These are phyloP conservation scores for Fusarium papillatum DNA, from an alignment of 2,329 filamentous ascomycete genomes.

Conservation along the genomic window DNA sequence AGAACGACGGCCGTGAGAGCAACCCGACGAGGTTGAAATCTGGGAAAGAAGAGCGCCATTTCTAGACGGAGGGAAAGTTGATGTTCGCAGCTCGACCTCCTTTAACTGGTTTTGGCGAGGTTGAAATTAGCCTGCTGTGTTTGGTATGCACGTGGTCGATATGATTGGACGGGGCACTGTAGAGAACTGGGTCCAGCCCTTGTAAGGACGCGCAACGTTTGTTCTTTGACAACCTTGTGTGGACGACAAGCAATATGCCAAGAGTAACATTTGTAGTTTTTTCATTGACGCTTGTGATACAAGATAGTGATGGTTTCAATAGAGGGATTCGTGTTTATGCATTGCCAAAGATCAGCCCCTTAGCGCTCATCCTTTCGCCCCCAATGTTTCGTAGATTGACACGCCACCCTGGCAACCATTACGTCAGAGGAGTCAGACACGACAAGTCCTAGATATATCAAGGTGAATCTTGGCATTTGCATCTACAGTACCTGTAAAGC, in stretches of 20 bases:
- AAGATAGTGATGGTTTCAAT: not conserved
- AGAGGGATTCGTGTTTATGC: not conserved
- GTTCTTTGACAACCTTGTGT: not conserved
- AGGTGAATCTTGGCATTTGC: not conserved
- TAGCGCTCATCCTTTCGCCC: not conserved
- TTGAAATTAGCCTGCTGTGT: constrained; percentile 25
- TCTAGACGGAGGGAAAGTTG: not conserved
- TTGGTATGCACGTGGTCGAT: constrained; percentile 33
- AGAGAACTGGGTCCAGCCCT: not conserved
- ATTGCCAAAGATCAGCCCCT: not conserved
- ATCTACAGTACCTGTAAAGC: not conserved
- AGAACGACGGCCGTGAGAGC: constrained; percentile 15
- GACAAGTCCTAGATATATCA: not conserved
- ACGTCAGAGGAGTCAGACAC: constrained; percentile 2
- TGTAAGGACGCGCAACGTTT: not conserved
- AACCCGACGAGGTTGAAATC: constrained; percentile 13
- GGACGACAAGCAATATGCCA: not conserved
- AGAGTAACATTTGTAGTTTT: not conserved
- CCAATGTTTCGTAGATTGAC: not conserved
- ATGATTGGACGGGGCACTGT: constrained; percentile 23
- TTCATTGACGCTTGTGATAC: not conserved
- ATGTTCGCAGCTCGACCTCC: not conserved
- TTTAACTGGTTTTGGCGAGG: not conserved
- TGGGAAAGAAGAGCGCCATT: constrained; percentile 28
- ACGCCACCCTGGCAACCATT: constrained; percentile 1